Percentiles rank a stretch among this genome's conserved stretches.
Conservation (phyloP, 2,329 filamentous ascomycete species). For the Tothia fuscella region DNA sequence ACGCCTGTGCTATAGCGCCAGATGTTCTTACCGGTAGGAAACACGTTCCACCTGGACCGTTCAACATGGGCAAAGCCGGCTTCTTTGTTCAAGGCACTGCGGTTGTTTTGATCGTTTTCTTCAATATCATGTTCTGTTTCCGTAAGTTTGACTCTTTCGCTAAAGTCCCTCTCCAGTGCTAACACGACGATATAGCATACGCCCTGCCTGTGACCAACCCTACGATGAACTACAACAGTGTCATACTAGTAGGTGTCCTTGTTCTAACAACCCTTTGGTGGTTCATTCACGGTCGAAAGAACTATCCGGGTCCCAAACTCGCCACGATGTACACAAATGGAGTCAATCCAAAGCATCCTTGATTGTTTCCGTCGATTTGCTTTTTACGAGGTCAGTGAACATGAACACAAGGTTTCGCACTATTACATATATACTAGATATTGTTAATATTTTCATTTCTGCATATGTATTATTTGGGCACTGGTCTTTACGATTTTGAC, state of each 20-base stretch:
- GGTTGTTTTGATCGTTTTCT: constrained; percentile 42
- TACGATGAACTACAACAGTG: constrained; percentile 43
- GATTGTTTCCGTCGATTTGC: too few relatives aligned
- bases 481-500: too few relatives aligned
- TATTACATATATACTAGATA: too few relatives aligned
- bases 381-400: too few relatives aligned
- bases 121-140: constrained; percentile 50
- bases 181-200: constrained; percentile 25
- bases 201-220: constrained; percentile 29
- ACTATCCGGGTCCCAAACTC: constrained; percentile 42
- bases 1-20: constrained; percentile 37
- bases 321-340: constrained; percentile 29
- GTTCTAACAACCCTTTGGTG: constrained; percentile 38
- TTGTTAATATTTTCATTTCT: too few relatives aligned
- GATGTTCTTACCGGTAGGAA: constrained; percentile 40
- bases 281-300: constrained; percentile 33
- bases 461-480: too few relatives aligned
- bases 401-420: too few relatives aligned
- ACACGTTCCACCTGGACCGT: constrained; percentile 40
- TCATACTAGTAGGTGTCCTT: constrained; percentile 40
- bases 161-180: not conserved
- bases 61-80: constrained; percentile 42
- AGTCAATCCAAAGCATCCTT: constrained; percentile 1
- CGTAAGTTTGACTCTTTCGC: constrained; percentile 28
- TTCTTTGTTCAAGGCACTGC: constrained; percentile 37